Conservation (phyloP, 495 filamentous ascomycete species). For the Parachaetomium inaequale region DNA sequence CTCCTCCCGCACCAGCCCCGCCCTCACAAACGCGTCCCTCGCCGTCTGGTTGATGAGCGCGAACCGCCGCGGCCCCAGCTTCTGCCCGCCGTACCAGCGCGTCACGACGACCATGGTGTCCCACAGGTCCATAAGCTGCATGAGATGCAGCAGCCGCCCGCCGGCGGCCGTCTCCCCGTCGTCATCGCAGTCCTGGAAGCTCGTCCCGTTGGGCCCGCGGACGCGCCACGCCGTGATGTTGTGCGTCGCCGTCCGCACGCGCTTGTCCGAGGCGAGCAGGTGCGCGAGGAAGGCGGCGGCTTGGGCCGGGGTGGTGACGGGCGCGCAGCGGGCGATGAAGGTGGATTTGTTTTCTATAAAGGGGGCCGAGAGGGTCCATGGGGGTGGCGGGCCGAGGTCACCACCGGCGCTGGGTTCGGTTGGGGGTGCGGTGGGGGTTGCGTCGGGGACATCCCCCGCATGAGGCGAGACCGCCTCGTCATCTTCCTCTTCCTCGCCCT, state of each 20-base stretch:
- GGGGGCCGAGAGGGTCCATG: slow-evolving; percentile 69
- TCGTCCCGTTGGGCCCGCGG: slow-evolving; percentile 48
- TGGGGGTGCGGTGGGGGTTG: neutral
- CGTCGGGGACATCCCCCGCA: neutral
- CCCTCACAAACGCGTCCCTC: slow-evolving; percentile 77
- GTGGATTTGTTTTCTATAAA: slow-evolving; percentile 81
- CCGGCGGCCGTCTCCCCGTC: slow-evolving; percentile 97
- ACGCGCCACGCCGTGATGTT: slow-evolving; percentile 73
- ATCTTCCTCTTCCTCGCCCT: slow-evolving; percentile 9
- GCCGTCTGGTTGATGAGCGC: slow-evolving; percentile 82
- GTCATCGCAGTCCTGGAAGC: slow-evolving; percentile 87
- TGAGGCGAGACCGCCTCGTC: neutral
- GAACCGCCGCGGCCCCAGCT: slow-evolving; percentile 84
- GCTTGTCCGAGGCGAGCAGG: slow-evolving; percentile 74
- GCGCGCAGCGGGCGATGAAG: slow-evolving; percentile 73
- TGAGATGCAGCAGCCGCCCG: slow-evolving; percentile 74
- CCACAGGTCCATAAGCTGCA: slow-evolving; percentile 95
- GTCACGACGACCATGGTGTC: slow-evolving; percentile 90
- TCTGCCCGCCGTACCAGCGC: slow-evolving; percentile 89
- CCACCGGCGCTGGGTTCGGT: neutral
- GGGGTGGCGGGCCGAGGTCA: slow-evolving; percentile 38
- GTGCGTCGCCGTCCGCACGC: slow-evolving; percentile 79
- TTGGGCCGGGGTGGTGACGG: slow-evolving; percentile 62
- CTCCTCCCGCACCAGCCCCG: slow-evolving; percentile 59
- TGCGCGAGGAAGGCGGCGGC: slow-evolving; percentile 66